phyloP scores from a whole-genome alignment of 495 filamentous ascomycete genomes.

The Penicillium bialowiezense region DNA sequence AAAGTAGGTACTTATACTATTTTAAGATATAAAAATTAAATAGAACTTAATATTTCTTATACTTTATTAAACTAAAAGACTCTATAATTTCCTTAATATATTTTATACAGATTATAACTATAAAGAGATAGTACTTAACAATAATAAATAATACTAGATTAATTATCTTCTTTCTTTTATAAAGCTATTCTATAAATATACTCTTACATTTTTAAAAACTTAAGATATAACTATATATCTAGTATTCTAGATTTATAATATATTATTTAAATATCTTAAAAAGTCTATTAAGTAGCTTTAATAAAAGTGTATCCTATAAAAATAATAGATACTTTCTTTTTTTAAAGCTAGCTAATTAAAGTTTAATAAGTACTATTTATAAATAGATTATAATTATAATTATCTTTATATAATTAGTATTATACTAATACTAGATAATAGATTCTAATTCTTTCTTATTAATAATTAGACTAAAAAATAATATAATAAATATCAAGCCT shows the following conservation, averaged over 20 bases:
- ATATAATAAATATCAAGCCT: background rate
- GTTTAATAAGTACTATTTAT: slow-evolving; percentile 8
- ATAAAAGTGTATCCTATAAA: background rate
- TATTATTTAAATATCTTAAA: background rate
- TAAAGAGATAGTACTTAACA: slow-evolving; percentile 3
- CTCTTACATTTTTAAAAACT: background rate
- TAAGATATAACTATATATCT: background rate
- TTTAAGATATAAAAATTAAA: slow-evolving; percentile 1
- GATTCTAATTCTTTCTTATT: slow-evolving; percentile 10
- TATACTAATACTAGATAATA: slow-evolving; percentile 2
- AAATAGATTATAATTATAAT: slow-evolving; percentile 2
- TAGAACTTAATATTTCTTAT: slow-evolving; percentile 5
- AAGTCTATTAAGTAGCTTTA: background rate
- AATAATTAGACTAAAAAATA: background rate
- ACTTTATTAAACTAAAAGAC: background rate
- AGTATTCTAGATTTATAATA: slow-evolving; percentile 6
- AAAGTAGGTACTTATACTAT: background rate
- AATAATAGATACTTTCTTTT: background rate
- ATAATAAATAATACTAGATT: background rate
- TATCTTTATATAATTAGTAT: slow-evolving; percentile 8
- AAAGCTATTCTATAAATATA: slow-evolving; percentile 1
- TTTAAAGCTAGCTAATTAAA: slow-evolving; percentile 1
- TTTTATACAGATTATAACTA: slow-evolving; percentile 4
- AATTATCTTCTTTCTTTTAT: slow-evolving; percentile 1
- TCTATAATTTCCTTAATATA: background rate